Conservation (phyloP, 2,329 filamentous ascomycete genomes). For the Colletotrichum abscissum region DNA sequence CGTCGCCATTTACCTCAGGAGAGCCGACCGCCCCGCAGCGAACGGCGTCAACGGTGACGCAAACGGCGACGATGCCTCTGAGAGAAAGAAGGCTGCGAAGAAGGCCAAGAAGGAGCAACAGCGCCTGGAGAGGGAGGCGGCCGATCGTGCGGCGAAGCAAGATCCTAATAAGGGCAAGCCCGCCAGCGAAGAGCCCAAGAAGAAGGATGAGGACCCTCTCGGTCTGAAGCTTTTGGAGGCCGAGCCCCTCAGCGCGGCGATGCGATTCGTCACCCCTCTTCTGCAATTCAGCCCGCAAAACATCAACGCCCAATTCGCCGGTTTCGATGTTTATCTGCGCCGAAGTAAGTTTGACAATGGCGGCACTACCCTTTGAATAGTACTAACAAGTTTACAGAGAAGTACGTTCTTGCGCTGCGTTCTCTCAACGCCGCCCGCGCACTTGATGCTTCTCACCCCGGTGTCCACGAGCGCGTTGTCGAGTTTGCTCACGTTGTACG, state of each 20-base stretch:
- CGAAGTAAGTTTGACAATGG: conserved; percentile 71
- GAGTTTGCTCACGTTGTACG: conserved; percentile 75
- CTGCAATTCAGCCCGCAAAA: conserved; percentile 85
- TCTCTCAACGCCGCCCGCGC: conserved; percentile 81
- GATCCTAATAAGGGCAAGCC: conserved; percentile 83
- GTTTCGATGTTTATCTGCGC: conserved; percentile 90
- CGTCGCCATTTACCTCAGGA: conserved; percentile 80
- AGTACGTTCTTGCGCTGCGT: conserved; percentile 87
- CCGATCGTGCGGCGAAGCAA: conserved; percentile 81
- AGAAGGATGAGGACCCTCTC: conserved; percentile 91
- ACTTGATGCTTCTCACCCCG: conserved; percentile 76
- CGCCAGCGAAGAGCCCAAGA: conserved; percentile 66
- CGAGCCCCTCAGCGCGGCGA: conserved; percentile 85
- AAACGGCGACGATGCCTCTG: conserved; percentile 68
- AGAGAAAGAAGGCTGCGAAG: conserved; percentile 88
- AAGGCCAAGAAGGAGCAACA: conserved; percentile 84
- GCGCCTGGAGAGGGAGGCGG: conserved; percentile 78
- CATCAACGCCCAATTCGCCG: conserved; percentile 83
- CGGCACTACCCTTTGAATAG: conserved; percentile 26
- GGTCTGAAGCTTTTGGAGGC: conserved; percentile 85
- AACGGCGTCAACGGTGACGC: conserved; percentile 71
- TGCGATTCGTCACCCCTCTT: conserved; percentile 86
- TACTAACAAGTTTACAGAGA: conserved; percentile 66
- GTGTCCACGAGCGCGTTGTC: conserved; percentile 79
- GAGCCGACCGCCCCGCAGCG: conserved; percentile 79